Percentiles rank a stretch among this genome's conserved stretches.
Conservation (phyloP, 805 yeast genomes). For the Vanderwaltozyma tropicalis region DNA sequence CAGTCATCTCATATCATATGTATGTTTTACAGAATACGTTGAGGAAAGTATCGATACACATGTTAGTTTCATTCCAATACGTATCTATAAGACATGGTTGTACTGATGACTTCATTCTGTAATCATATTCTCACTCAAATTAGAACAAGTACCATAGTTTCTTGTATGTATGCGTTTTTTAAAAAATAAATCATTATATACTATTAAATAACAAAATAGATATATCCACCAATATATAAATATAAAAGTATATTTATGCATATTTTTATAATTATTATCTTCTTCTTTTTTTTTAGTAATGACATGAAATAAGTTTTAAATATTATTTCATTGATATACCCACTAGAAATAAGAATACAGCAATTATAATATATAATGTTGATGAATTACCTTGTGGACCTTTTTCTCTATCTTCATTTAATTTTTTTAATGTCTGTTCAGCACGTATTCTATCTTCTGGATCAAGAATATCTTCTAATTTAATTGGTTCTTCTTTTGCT, state of each 20-base stretch:
- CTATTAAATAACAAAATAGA: not conserved
- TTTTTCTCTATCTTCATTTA: not conserved
- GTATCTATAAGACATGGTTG: too few relatives aligned
- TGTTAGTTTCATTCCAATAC: too few relatives aligned
- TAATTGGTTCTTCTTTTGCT: constrained; percentile 25
- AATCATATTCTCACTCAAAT: not conserved
- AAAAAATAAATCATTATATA: too few relatives aligned
- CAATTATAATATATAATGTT: constrained; percentile 26
- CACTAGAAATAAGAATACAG: constrained; percentile 25
- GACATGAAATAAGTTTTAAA: not conserved
- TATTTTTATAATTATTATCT: not conserved
- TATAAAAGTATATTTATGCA: too few relatives aligned
- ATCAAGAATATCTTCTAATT: constrained; percentile 37
- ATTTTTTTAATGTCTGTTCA: constrained; percentile 9
- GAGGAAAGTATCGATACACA: too few relatives aligned
- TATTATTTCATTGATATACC: constrained; percentile 25
- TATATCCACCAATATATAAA: not conserved
- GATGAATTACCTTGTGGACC: constrained; percentile 8
- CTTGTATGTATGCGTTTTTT: too few relatives aligned
- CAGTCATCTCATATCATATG: too few relatives aligned
- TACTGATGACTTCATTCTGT: too few relatives aligned
- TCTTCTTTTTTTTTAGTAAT: not conserved
- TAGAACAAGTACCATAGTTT: too few relatives aligned
- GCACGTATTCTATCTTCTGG: constrained; percentile 65
- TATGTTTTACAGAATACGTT: too few relatives aligned